Evolutionary conservation across 345 rosid species (phyloP).

Genomic region (Euclidium syriacum): DNA sequence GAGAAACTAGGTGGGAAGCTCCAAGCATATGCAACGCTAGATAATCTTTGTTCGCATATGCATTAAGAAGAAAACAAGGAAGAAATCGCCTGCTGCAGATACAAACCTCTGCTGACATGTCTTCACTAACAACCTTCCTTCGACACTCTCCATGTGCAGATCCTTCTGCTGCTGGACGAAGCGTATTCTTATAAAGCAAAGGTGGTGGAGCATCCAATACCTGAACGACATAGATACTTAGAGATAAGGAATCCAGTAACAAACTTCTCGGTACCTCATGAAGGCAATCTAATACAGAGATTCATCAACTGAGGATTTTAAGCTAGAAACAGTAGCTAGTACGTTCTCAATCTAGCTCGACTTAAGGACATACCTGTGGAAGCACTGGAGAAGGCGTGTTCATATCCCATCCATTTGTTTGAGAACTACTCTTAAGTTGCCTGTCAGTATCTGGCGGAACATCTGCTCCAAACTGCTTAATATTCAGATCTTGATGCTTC

Average conservation of each 20-base stretch:
- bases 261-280: background rate
- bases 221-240: constrained; percentile 39
- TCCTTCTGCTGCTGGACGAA: constrained; percentile 37
- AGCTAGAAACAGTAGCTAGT: constrained; percentile 8
- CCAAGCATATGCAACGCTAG: background rate
- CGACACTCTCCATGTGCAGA: constrained; percentile 54
- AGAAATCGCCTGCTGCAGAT: constrained; percentile 5
- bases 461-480: constrained; percentile 40
- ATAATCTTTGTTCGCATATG: background rate
- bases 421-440: constrained; percentile 44
- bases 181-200: constrained; percentile 49
- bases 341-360: constrained; percentile 5
- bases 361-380: constrained; percentile 44
- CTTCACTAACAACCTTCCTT: constrained; percentile 62
- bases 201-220: constrained; percentile 67
- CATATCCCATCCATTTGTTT: constrained; percentile 47
- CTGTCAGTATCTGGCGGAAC: constrained; percentile 38
- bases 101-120: constrained; percentile 63
- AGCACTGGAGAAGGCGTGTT: constrained; percentile 81
- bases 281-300: background rate
- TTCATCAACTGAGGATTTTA: background rate
- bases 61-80: background rate
- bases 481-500: constrained; percentile 42
- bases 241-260: constrained; percentile 6
- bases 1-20: background rate